Conservation (phyloP, 352 stramenopile genomes). For the Phytophthora uliginosa region DNA sequence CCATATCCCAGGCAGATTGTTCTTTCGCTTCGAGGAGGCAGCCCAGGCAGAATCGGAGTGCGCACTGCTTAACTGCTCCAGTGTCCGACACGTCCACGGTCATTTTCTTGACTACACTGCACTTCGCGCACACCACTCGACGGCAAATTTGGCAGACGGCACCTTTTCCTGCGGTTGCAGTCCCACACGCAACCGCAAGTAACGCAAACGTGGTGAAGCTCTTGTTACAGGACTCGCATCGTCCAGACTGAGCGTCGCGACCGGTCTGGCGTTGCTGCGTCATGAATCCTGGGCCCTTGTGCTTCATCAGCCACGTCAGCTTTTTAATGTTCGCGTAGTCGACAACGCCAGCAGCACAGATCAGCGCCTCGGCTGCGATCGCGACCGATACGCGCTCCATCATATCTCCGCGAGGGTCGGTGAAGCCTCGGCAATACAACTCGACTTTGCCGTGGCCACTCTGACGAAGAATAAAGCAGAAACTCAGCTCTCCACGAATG, state of each 20-base stretch:
- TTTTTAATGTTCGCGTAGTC: slow-evolving; percentile 63
- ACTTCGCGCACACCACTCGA: slow-evolving; percentile 55
- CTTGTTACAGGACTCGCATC: slow-evolving; percentile 41
- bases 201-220: slow-evolving; percentile 32
- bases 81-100: slow-evolving; percentile 56
- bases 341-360: slow-evolving; percentile 41
- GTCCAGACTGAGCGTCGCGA: slow-evolving; percentile 9
- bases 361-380: slow-evolving; percentile 55
- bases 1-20: slow-evolving; percentile 54
- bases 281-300: background rate
- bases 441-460: slow-evolving; percentile 31
- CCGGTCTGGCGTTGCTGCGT: slow-evolving; percentile 3
- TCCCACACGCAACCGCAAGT: slow-evolving; percentile 9
- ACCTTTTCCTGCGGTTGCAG: slow-evolving; percentile 19
- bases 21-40: slow-evolving; percentile 64
- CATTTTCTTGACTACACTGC: slow-evolving; percentile 66
- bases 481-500: slow-evolving; percentile 49
- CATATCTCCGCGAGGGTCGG: slow-evolving; percentile 53
- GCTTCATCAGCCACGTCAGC: slow-evolving; percentile 1
- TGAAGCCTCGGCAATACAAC: slow-evolving; percentile 61
- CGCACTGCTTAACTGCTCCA: slow-evolving; percentile 39
- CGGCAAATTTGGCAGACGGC: slow-evolving; percentile 59
- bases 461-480: slow-evolving; percentile 60
- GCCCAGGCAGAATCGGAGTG: slow-evolving; percentile 58
- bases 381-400: slow-evolving; percentile 48